Conservation (phyloP, 73 alveolate species). For the Tetrahymena borealis region DNA sequence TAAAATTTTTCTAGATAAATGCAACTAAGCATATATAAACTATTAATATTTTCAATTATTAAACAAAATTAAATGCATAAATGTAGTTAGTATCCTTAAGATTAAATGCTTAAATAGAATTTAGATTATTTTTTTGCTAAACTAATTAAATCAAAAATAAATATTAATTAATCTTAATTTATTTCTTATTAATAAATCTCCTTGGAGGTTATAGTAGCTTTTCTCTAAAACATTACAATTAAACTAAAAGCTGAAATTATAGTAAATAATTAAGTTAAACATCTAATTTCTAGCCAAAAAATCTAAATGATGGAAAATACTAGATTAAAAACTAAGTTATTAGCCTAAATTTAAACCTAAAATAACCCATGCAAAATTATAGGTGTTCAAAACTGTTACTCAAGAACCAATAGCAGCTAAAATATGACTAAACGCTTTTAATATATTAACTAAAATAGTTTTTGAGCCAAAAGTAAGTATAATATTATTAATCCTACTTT, state of each 20-base stretch:
- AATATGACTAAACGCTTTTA: constrained; percentile 5
- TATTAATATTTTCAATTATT: too few relatives aligned
- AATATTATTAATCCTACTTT: neutral
- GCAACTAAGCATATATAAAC: too few relatives aligned
- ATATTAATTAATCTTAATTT: neutral
- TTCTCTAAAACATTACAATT: neutral
- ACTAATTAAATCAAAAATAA: neutral
- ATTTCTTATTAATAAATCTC: too few relatives aligned
- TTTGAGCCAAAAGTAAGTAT: neutral
- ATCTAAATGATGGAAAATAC: constrained; percentile 76
- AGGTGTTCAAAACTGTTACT: neutral
- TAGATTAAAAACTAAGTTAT: constrained; percentile 77
- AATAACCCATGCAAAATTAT: constrained; percentile 35
- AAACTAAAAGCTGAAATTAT: neutral
- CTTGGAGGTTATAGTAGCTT: neutral
- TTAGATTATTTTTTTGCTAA: neutral
- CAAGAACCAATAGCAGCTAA: constrained; percentile 5
- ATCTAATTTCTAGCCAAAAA: constrained; percentile 82
- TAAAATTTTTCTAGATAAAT: too few relatives aligned
- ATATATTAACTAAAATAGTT: too few relatives aligned
- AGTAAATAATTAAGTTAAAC: too few relatives aligned
- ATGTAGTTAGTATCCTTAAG: too few relatives aligned
- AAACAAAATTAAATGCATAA: too few relatives aligned
- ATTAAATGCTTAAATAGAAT: too few relatives aligned
- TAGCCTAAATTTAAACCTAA: constrained; percentile 48